A percentile compares a stretch with the other conserved stretches of the same genome.
phyloP scores from a whole-genome alignment of 768 basidiomycete species.

The Roridomyces roridus region DNA sequence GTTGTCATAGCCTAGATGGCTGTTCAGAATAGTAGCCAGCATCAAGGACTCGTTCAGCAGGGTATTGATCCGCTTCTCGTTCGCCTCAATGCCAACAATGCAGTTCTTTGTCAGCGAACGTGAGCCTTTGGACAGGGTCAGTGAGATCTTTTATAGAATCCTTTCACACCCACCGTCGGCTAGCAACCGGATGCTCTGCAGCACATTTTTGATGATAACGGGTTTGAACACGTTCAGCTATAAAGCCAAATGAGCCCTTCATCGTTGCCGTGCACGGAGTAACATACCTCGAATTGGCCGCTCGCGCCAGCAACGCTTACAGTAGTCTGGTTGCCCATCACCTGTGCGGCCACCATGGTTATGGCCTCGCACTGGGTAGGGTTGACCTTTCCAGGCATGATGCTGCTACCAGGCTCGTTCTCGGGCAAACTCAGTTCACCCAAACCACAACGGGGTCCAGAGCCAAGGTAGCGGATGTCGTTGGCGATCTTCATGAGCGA shows the following conservation, averaged over 20 bases:
- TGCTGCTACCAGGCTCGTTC: slow-evolving; percentile 98
- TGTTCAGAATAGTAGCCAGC: slow-evolving; percentile 98
- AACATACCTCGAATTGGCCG: slow-evolving; percentile 92
- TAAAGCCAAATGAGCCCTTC: slow-evolving; percentile 9
- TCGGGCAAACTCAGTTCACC: slow-evolving; percentile 95
- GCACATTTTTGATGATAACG: slow-evolving; percentile 96
- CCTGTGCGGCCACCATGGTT: slow-evolving; percentile 98
- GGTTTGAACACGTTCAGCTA: slow-evolving; percentile 99
- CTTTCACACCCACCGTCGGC: slow-evolving; percentile 72
- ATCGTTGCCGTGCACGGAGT: background rate
- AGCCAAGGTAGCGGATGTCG: slow-evolving; percentile 97
- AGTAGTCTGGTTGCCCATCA: slow-evolving; percentile 95
- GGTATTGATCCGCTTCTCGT: slow-evolving; percentile 89
- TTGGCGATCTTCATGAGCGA: slow-evolving; percentile 99
- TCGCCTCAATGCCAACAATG: slow-evolving; percentile 94
- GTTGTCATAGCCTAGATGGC: slow-evolving; percentile 96
- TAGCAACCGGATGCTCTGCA: slow-evolving; percentile 93
- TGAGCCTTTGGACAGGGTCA: slow-evolving; percentile 55
- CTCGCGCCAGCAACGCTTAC: slow-evolving; percentile 93
- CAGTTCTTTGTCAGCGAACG: slow-evolving; percentile 98
- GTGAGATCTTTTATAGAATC: slow-evolving; percentile 11
- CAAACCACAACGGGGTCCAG: slow-evolving; percentile 96
- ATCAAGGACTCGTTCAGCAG: slow-evolving; percentile 95
- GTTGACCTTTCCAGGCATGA: slow-evolving; percentile 99
- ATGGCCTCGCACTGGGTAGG: slow-evolving; percentile 99